Percentiles rank a stretch among this genome's conserved stretches.
These are phyloP conservation scores for Mycena floridula DNA, from an alignment of 768 basidiomycete genomes.

Conservation along the genomic window DNA sequence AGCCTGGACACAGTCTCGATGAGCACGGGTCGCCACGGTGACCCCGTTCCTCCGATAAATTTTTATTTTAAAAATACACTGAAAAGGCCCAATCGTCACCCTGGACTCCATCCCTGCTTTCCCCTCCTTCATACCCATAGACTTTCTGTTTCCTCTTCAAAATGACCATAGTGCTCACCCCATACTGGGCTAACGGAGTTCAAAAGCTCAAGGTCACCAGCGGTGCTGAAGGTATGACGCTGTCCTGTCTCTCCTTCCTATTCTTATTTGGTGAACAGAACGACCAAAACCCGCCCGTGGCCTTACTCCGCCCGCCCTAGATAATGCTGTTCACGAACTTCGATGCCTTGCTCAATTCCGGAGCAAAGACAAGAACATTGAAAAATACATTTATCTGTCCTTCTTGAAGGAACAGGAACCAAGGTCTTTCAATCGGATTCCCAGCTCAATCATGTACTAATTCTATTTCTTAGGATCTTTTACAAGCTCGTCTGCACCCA, in stretches of 20 bases:
- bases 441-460: no score
- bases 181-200: slow-evolving; percentile 63
- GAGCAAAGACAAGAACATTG: slow-evolving; percentile 66
- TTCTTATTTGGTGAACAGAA: slow-evolving; percentile 25
- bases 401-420: slow-evolving; percentile 69
- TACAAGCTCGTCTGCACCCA: slow-evolving; percentile 66
- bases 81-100: no score
- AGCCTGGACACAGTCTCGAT: no score
- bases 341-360: slow-evolving; percentile 69
- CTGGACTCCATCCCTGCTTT: no score
- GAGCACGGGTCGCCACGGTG: no score
- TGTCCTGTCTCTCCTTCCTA: slow-evolving; percentile 7
- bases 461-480: no score
- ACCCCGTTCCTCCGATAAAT: no score
- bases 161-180: slow-evolving; percentile 64
- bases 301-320: slow-evolving; percentile 52
- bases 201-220: slow-evolving; percentile 60
- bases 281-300: slow-evolving; percentile 43
- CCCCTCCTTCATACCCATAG: no score
- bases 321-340: slow-evolving; percentile 42
- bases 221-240: slow-evolving; percentile 25
- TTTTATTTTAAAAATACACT: no score
- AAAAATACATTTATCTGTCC: slow-evolving; percentile 83
- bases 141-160: background rate
- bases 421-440: slow-evolving; percentile 71